phyloP scores from a whole-genome alignment of 768 basidiomycete genomes.

The Panellus pusillus region DNA sequence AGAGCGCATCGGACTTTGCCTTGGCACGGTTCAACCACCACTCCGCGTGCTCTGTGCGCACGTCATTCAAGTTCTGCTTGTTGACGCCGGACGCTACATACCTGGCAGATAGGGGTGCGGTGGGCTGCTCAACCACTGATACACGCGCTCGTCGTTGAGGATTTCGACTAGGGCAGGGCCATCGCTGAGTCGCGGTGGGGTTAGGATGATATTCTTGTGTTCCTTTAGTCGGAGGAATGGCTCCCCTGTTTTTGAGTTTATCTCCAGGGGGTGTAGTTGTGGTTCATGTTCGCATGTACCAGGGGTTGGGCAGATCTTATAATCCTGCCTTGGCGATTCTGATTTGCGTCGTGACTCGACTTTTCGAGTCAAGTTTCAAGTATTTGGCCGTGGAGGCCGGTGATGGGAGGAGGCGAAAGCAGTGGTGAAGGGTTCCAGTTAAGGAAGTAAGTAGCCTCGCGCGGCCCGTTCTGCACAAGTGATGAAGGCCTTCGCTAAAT shows the following conservation, averaged over 20 bases:
- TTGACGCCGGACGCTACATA: constrained; percentile 11
- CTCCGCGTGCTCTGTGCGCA: constrained; percentile 35
- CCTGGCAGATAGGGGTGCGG: constrained; percentile 54
- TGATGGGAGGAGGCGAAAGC: too few species aligned
- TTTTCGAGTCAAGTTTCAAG: too few species aligned
- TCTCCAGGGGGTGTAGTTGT: constrained; percentile 30
- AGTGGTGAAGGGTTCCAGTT: too few species aligned
- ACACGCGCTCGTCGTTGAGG: constrained; percentile 53
- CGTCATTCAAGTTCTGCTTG: neutral
- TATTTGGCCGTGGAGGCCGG: too few species aligned
- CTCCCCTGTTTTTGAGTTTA: constrained; percentile 36
- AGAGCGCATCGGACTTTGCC: constrained; percentile 27
- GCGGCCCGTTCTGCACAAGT: too few species aligned
- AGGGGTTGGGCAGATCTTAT: too few species aligned
- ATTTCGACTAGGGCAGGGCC: constrained; percentile 33
- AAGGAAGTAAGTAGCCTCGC: too few species aligned
- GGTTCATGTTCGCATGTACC: neutral
- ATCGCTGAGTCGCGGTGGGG: constrained; percentile 54
- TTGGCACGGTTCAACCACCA: constrained; percentile 30
- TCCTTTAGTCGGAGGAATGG: constrained; percentile 50
- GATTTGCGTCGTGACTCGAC: too few species aligned
- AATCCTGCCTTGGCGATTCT: too few species aligned
- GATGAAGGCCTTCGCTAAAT: too few species aligned
- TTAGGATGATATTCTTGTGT: constrained; percentile 58
- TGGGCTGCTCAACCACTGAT: constrained; percentile 43